phyloP scores from a whole-genome alignment of 1,284 basidiomycete species.

The Cryptococcus wingfieldii region DNA sequence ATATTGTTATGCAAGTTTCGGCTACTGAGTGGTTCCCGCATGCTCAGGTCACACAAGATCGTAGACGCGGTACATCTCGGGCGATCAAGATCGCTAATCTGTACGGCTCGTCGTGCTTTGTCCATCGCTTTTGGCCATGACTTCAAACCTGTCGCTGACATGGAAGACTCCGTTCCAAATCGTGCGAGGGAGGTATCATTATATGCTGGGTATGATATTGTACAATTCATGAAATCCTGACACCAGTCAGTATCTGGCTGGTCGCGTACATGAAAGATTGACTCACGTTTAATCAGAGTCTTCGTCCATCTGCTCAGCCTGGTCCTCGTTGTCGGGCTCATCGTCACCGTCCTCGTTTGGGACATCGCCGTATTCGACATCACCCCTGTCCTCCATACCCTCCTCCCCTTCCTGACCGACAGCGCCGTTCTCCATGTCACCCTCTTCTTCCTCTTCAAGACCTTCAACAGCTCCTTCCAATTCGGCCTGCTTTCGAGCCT shows the following conservation, averaged over 20 bases:
- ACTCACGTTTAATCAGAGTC: not conserved
- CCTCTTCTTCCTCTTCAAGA: conserved; percentile 12
- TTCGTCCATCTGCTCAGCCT: conserved; percentile 15
- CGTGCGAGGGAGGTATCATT: not conserved
- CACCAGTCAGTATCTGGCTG: not conserved
- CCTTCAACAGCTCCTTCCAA: conserved; percentile 18
- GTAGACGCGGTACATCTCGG: no score
- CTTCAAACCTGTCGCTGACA: no score
- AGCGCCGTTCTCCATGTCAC: conserved; percentile 26
- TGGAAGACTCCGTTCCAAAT: no score
- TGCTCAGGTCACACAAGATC: no score
- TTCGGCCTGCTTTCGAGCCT: conserved; percentile 23
- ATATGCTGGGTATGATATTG: conserved; percentile 10
- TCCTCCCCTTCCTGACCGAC: conserved; percentile 21
- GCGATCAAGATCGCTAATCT: no score
- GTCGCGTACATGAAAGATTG: not conserved
- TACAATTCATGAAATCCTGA: not conserved
- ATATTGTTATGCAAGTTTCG: no score
- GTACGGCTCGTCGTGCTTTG: no score
- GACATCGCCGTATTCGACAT: conserved; percentile 37
- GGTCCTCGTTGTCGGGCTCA: conserved; percentile 35
- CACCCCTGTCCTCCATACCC: conserved; percentile 24
- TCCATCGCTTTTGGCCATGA: no score
- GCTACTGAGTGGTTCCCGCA: no score
- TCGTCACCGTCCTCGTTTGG: conserved; percentile 28